Percentiles rank a stretch among this genome's conserved stretches.
Evolutionary conservation across 192 early-diverging fungal species (phyloP).

Genomic region (Gaertneriomyces semiglobifer): DNA sequence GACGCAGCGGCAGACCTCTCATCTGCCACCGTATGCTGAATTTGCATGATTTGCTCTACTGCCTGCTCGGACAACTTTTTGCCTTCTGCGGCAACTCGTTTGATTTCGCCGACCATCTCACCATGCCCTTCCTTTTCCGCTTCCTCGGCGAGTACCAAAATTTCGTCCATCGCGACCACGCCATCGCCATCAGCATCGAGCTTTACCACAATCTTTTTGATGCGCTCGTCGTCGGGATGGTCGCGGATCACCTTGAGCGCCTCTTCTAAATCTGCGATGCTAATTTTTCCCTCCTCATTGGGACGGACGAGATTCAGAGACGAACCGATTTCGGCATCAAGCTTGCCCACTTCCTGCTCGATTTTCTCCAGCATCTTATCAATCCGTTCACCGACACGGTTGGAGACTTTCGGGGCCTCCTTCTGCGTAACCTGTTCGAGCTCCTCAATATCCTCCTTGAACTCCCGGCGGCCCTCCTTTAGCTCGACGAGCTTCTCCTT

Average conservation of each 20-base stretch:
- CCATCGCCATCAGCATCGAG: conserved; percentile 72
- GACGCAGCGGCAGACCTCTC: conserved; percentile 4
- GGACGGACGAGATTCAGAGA: conserved; percentile 65
- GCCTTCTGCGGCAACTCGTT: conserved; percentile 24
- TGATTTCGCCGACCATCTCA: conserved; percentile 35
- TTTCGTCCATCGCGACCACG: conserved; percentile 59
- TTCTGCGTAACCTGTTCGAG: conserved; percentile 49
- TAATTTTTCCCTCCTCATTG: conserved; percentile 63
- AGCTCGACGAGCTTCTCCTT: conserved; percentile 38
- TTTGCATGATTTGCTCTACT: conserved; percentile 26
- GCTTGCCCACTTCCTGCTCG: conserved; percentile 65
- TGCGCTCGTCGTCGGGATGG: conserved; percentile 63
- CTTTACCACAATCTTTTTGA: conserved; percentile 71
- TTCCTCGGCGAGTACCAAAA: conserved; percentile 50
- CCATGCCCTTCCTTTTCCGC: conserved; percentile 57
- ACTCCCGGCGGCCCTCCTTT: conserved; percentile 50
- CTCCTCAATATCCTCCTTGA: conserved; percentile 53
- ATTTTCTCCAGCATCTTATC: conserved; percentile 79
- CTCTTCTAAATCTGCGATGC: conserved; percentile 63
- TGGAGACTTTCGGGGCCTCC: conserved; percentile 54
- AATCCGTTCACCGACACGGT: conserved; percentile 60
- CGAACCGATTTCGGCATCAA: conserved; percentile 61
- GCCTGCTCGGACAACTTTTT: conserved; percentile 25
- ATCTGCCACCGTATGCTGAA: conserved; percentile 18
- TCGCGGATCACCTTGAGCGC: conserved; percentile 65